Percentiles rank a stretch among this genome's conserved stretches.
phyloP scores from a whole-genome alignment of 129 eudicot species.

The Flaveria bidentis region DNA sequence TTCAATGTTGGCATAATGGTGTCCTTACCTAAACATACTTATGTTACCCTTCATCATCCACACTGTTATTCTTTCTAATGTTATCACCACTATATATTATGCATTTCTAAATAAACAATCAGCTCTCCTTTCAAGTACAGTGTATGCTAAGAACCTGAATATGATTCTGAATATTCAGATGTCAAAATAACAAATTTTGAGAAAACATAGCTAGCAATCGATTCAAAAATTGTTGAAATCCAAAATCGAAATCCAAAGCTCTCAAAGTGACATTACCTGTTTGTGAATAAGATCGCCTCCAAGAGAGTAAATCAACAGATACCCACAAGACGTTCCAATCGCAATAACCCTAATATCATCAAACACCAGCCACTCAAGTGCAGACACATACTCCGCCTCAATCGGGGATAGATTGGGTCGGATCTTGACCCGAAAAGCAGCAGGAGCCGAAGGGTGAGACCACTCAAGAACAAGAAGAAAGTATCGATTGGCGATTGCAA shows the following conservation, averaged over 20 bases:
- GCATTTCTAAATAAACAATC: background rate
- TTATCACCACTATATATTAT: background rate
- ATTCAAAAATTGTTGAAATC: background rate
- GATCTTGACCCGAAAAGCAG: constrained; percentile 59
- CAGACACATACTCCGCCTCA: constrained; percentile 78
- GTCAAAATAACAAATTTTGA: background rate
- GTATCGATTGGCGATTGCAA: constrained; percentile 78
- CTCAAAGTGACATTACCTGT: constrained; percentile 54
- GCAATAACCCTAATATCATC: constrained; percentile 83
- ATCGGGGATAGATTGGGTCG: constrained; percentile 86
- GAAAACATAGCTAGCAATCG: background rate
- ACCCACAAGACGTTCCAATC: constrained; percentile 85
- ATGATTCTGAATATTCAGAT: background rate
- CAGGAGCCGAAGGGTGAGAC: constrained; percentile 44
- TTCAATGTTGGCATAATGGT: background rate
- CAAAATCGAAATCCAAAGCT: background rate
- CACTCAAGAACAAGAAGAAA: constrained; percentile 63
- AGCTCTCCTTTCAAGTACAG: background rate
- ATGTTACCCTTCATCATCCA: background rate
- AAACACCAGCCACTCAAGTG: constrained; percentile 87
- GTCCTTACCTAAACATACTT: background rate
- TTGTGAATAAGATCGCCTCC: constrained; percentile 79
- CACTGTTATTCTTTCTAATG: background rate
- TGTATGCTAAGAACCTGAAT: no score
- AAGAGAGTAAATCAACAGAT: constrained; percentile 70